Percentiles rank a stretch among this genome's conserved stretches.
phyloP scores from a whole-genome alignment of 1,284 basidiomycete genomes.

The Veloboletus limbatus region DNA sequence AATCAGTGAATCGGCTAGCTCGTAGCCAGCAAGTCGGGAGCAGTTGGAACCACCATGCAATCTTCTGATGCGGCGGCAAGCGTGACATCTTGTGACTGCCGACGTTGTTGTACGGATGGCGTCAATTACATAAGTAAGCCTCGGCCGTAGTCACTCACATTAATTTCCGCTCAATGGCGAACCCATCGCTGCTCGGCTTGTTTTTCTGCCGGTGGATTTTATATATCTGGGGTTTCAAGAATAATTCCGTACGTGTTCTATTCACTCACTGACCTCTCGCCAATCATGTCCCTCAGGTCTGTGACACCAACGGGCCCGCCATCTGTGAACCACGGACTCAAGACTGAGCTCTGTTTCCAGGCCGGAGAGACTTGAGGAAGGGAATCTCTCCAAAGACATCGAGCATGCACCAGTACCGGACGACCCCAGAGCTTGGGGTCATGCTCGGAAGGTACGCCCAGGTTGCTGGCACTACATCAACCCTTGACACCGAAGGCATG shows the following conservation, averaged over 20 bases:
- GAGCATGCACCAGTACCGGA: slow-evolving; percentile 67
- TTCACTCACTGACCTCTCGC: too few species aligned
- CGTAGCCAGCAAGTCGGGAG: too few species aligned
- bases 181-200: neutral
- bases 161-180: too few species aligned
- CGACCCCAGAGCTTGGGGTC: slow-evolving; percentile 77
- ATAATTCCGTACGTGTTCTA: neutral
- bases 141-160: too few species aligned
- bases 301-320: slow-evolving; percentile 7
- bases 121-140: too few species aligned
- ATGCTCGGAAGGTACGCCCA: slow-evolving; percentile 52
- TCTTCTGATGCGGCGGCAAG: too few species aligned
- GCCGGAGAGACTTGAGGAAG: neutral
- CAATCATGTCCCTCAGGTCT: slow-evolving; percentile 17
- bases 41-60: too few species aligned
- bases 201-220: slow-evolving; percentile 7
- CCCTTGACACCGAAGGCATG: neutral
- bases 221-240: too few species aligned
- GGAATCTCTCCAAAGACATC: slow-evolving; percentile 43
- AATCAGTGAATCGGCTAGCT: too few species aligned
- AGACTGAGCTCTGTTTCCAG: slow-evolving; percentile 6
- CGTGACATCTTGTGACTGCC: too few species aligned
- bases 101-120: too few species aligned
- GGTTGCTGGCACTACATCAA: neutral
- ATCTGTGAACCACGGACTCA: neutral